Percentiles rank a stretch among this genome's conserved stretches.
Evolutionary conservation across 2,329 filamentous ascomycete genomes (phyloP).

Genomic region (Colletotrichum melonis): DNA sequence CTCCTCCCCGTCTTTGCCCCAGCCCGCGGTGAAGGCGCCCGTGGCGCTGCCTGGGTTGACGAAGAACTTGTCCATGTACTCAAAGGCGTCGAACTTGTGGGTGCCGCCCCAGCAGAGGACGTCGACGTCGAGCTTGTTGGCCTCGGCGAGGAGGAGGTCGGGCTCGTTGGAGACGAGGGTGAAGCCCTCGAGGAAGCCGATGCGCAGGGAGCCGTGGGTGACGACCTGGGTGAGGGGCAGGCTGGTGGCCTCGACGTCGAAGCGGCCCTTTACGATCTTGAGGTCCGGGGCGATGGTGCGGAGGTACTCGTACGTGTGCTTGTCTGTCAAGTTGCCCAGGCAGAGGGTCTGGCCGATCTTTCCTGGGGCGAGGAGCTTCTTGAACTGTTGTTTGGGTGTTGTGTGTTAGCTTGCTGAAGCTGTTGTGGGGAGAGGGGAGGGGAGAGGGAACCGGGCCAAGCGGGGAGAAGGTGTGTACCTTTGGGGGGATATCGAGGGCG

Average conservation of each 20-base stretch:
- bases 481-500: constrained; percentile 89
- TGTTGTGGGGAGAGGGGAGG: constrained; percentile 4
- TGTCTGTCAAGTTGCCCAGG: constrained; percentile 83
- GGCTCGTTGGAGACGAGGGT: constrained; percentile 75
- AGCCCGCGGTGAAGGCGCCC: constrained; percentile 70
- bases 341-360: constrained; percentile 87
- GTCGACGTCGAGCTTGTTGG: constrained; percentile 75
- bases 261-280: constrained; percentile 76
- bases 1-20: constrained; percentile 72
- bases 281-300: constrained; percentile 79
- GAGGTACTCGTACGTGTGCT: constrained; percentile 83
- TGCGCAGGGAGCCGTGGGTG: constrained; percentile 72
- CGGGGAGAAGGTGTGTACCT: constrained; percentile 64
- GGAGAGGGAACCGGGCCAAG: constrained; percentile 6
- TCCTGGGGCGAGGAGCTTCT: constrained; percentile 84
- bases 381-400: constrained; percentile 69
- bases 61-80: constrained; percentile 81
- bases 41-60: constrained; percentile 77
- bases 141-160: constrained; percentile 74
- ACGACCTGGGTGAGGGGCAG: constrained; percentile 75
- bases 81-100: constrained; percentile 76
- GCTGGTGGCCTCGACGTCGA: constrained; percentile 74
- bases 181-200: constrained; percentile 77
- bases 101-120: constrained; percentile 77
- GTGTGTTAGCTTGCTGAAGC: constrained; percentile 24